These are phyloP conservation scores for Kurtzmaniella quercitrusa DNA, from an alignment of 1,139 yeast species.

Conservation along the genomic window DNA sequence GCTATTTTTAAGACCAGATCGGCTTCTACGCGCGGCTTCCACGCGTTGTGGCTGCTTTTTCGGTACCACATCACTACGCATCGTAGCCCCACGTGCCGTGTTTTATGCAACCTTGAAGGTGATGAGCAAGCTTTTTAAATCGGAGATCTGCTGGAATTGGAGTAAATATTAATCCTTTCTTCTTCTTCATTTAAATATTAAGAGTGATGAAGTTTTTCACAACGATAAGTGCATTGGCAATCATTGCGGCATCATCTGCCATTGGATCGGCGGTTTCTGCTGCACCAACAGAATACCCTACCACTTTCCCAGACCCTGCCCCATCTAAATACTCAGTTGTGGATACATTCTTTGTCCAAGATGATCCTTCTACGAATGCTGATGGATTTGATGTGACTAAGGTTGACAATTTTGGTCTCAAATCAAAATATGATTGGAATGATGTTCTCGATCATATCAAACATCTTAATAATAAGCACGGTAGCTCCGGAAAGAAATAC, in stretches of 20 bases:
- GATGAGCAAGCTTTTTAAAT: neutral
- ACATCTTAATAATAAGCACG: constrained; percentile 1
- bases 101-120: neutral
- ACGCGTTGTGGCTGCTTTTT: neutral
- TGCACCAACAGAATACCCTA: neutral
- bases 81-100: neutral
- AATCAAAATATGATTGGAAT: constrained; percentile 16
- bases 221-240: too few species aligned
- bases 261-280: neutral
- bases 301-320: constrained; percentile 1
- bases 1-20: neutral
- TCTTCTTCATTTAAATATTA: too few species aligned
- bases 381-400: constrained; percentile 12
- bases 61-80: neutral
- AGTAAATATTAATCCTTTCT: neutral
- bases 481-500: constrained; percentile 8
- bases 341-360: constrained; percentile 19
- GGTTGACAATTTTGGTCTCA: constrained; percentile 18
- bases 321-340: constrained; percentile 10
- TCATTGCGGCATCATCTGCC: neutral
- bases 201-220: too few species aligned
- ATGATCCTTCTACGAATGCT: constrained; percentile 14
- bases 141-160: neutral
- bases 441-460: constrained; percentile 6
- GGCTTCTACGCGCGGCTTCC: constrained; percentile 1